These are phyloP conservation scores for Colletotrichum lupini DNA, from an alignment of 2,329 filamentous ascomycete genomes.

Conservation along the genomic window DNA sequence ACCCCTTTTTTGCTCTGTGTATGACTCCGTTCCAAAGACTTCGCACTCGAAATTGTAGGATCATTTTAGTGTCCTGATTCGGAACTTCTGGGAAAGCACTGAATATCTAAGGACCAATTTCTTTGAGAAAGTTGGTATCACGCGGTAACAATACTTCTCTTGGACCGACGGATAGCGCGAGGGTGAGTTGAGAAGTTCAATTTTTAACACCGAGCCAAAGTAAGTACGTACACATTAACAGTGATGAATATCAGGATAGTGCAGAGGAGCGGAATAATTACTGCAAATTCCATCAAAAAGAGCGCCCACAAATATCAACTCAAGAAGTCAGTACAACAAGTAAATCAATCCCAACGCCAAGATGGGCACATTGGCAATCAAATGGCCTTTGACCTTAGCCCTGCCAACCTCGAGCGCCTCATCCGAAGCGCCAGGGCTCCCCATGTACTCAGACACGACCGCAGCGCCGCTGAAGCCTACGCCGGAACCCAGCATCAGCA, in stretches of 20 bases:
- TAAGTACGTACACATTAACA: neutral
- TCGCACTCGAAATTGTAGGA: too few species aligned
- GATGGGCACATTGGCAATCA: conserved; percentile 22
- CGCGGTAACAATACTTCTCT: too few species aligned
- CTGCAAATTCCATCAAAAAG: neutral
- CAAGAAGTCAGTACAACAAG: neutral
- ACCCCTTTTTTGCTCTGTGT: neutral
- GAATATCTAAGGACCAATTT: neutral
- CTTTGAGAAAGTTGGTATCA: neutral
- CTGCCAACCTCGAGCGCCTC: conserved; percentile 18
- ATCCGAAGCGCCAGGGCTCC: neutral
- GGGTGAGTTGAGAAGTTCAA: neutral
- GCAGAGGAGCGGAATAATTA: neutral
- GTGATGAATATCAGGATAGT: neutral
- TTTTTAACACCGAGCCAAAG: neutral
- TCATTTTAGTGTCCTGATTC: neutral
- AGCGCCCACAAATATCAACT: neutral
- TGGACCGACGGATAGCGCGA: too few species aligned
- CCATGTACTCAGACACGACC: conserved; percentile 17
- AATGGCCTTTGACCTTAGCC: conserved; percentile 18
- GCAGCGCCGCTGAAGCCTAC: conserved; percentile 27
- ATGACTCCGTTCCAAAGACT: neutral
- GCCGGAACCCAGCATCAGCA: conserved; percentile 18
- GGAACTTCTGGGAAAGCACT: neutral
- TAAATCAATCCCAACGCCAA: conserved; percentile 17